phyloP scores from a whole-genome alignment of 2,329 filamentous ascomycete species.

The Berkeleyomyces basicola region DNA sequence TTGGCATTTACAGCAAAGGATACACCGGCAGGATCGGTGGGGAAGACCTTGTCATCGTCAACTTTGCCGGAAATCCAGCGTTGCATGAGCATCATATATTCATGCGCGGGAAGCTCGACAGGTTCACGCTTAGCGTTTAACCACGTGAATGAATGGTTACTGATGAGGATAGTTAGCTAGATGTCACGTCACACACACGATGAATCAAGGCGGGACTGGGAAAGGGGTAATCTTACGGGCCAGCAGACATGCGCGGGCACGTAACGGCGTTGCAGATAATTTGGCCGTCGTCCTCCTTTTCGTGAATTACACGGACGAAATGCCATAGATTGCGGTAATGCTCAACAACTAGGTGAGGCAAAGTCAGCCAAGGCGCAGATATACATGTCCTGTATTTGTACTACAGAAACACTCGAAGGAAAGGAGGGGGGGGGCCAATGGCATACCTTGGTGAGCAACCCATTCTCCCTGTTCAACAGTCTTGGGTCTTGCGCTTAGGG shows the following conservation, averaged over 20 bases:
- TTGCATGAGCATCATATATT: conserved; percentile 92
- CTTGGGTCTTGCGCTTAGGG: conserved; percentile 77
- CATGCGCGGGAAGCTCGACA: conserved; percentile 78
- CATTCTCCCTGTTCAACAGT: conserved; percentile 90
- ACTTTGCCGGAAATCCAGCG: conserved; percentile 96
- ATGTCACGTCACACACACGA: no score
- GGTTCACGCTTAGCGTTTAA: conserved; percentile 74
- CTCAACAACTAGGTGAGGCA: conserved; percentile 53
- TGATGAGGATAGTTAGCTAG: conserved; percentile 18
- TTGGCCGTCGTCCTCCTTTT: conserved; percentile 60
- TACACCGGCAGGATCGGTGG: conserved; percentile 60
- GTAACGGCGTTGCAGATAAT: conserved; percentile 70
- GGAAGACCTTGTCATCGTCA: conserved; percentile 77
- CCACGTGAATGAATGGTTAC: conserved; percentile 94
- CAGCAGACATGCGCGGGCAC: conserved; percentile 89
- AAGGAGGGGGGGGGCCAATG: neutral
- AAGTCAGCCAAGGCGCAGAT: neutral
- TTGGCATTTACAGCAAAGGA: conserved; percentile 48
- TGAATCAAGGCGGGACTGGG: neutral
- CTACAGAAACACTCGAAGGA: neutral
- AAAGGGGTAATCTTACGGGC: conserved; percentile 48
- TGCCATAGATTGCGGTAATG: conserved; percentile 80
- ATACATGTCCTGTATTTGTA: neutral
- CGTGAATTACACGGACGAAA: conserved; percentile 77
- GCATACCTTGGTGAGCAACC: conserved; percentile 81